Conservation (phyloP, 805 yeast genomes). For the Metschnikowia continentalis region DNA sequence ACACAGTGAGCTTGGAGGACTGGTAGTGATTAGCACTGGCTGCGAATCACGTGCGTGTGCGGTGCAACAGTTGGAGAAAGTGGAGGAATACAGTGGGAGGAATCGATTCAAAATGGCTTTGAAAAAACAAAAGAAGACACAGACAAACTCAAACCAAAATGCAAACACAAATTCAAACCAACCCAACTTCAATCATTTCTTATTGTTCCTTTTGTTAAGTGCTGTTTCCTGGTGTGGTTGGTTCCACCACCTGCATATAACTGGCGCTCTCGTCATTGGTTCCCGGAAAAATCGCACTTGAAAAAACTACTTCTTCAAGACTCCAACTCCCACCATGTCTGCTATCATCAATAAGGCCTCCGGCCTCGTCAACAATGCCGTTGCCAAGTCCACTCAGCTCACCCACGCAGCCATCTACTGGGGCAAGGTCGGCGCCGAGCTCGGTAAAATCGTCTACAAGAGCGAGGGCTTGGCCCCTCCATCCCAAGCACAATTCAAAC, state of each 20-base stretch:
- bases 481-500: constrained; percentile 65
- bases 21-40: not conserved
- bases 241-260: constrained; percentile 3
- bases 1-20: no score
- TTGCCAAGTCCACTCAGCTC: constrained; percentile 35
- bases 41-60: not conserved
- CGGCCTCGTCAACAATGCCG: constrained; percentile 31
- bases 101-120: no score
- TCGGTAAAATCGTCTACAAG: constrained; percentile 74
- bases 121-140: no score
- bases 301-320: not conserved
- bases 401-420: constrained; percentile 70
- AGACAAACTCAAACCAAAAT: not conserved
- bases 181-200: no score
- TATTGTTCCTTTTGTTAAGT: no score
- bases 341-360: constrained; percentile 42
- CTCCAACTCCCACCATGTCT: constrained; percentile 27
- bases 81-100: no score
- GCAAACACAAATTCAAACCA: no score
- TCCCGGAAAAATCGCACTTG: constrained; percentile 6
- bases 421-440: constrained; percentile 62
- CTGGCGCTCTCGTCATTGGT: constrained; percentile 5
- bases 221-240: no score
- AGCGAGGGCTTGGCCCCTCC: constrained; percentile 96
- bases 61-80: not conserved